These are phyloP conservation scores for Malassezia nana DNA, from an alignment of 1,284 basidiomycete genomes.

Conservation along the genomic window DNA sequence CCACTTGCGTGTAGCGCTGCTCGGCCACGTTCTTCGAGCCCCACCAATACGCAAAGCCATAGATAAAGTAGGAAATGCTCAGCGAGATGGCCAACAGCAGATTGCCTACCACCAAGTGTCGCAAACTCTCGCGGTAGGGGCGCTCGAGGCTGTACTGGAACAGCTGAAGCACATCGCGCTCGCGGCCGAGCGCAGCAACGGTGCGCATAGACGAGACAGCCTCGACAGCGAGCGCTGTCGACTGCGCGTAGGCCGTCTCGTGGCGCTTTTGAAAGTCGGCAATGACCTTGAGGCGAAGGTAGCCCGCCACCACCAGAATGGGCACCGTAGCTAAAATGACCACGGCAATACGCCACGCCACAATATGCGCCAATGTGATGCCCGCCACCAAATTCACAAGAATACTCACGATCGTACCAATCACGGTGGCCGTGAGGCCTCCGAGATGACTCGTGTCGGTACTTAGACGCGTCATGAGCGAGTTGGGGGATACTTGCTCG, in stretches of 20 bases:
- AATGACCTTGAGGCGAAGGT: conserved; percentile 33
- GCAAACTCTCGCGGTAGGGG: conserved; percentile 30
- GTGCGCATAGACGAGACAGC: conserved; percentile 34
- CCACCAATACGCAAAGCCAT: conserved; percentile 42
- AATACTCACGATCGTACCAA: conserved; percentile 38
- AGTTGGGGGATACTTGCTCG: conserved; percentile 20
- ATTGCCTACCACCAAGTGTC: conserved; percentile 31
- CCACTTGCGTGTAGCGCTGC: conserved; percentile 27
- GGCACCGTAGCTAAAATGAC: conserved; percentile 35
- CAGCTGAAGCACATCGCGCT: conserved; percentile 30
- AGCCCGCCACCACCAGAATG: conserved; percentile 30
- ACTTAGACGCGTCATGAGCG: conserved; percentile 30
- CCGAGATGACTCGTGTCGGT: conserved; percentile 34
- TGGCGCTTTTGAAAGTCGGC: conserved; percentile 38
- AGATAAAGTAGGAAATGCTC: conserved; percentile 39
- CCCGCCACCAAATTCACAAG: conserved; percentile 34
- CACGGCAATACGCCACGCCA: conserved; percentile 35
- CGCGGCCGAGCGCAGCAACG: conserved; percentile 27
- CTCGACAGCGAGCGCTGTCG: conserved; percentile 34
- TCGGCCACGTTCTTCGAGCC: conserved; percentile 35
- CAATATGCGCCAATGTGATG: conserved; percentile 25
- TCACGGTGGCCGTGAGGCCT: conserved; percentile 32
- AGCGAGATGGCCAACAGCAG: conserved; percentile 30
- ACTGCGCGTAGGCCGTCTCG: conserved; percentile 32
- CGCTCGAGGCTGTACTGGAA: conserved; percentile 22